These are phyloP conservation scores for Boechera retrofracta DNA, from an alignment of 345 rosid species.

Conservation along the genomic window DNA sequence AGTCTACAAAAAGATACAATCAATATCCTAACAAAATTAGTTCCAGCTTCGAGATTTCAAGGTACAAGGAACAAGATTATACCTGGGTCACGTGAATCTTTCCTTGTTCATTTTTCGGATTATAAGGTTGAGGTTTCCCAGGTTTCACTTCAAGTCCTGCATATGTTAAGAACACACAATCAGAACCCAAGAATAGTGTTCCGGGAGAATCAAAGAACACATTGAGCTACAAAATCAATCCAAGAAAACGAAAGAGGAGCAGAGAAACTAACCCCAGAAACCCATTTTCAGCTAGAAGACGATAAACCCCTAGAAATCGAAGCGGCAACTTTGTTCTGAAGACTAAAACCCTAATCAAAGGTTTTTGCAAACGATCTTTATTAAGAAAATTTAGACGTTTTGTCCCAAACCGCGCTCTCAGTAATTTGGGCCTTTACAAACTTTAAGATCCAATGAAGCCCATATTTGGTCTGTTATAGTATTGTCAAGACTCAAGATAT, in stretches of 20 bases:
- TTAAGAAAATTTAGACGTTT: background rate
- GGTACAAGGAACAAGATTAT: background rate
- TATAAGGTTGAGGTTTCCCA: slow-evolving; percentile 68
- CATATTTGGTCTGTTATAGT: background rate
- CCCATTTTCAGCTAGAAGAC: slow-evolving; percentile 50
- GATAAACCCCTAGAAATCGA: background rate
- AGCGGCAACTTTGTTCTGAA: slow-evolving; percentile 24
- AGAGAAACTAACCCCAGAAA: slow-evolving; percentile 65
- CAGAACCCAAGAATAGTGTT: slow-evolving; percentile 1
- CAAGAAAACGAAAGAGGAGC: no score
- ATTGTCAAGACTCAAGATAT: no score
- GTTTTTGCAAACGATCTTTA: slow-evolving; percentile 22
- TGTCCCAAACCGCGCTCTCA: background rate
- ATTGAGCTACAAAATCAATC: background rate
- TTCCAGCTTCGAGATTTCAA: background rate
- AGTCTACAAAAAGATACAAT: background rate
- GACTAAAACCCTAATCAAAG: slow-evolving; percentile 50
- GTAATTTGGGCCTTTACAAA: slow-evolving; percentile 20
- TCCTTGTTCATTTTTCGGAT: slow-evolving; percentile 64
- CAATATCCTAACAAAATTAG: background rate
- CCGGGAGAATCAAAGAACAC: background rate
- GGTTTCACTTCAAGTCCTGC: slow-evolving; percentile 88
- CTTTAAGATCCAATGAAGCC: slow-evolving; percentile 17
- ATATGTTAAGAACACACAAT: slow-evolving; percentile 6
- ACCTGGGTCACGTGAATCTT: slow-evolving; percentile 89